phyloP scores from a whole-genome alignment of 2,329 filamentous ascomycete species.

The Cytospora mali region DNA sequence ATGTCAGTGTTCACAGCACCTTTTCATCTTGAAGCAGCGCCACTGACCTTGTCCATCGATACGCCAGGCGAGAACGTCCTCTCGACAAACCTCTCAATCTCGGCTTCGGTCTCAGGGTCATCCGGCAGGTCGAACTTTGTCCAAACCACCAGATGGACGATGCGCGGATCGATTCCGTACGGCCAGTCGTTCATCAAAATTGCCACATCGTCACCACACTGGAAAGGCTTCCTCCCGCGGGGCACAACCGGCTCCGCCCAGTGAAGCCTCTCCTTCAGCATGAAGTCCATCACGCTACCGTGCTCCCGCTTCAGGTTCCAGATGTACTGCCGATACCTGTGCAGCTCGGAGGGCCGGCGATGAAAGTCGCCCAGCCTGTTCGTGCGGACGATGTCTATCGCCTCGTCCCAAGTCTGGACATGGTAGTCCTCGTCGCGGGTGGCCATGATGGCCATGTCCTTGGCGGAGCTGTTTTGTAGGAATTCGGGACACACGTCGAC shows the following conservation, averaged over 20 bases:
- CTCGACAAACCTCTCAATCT: conserved; percentile 73
- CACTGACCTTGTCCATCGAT: conserved; percentile 56
- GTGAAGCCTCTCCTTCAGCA: conserved; percentile 68
- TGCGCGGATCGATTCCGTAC: conserved; percentile 77
- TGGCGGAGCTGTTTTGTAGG: conserved; percentile 63
- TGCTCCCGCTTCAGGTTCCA: conserved; percentile 65
- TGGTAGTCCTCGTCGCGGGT: conserved; percentile 70
- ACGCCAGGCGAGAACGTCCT: conserved; percentile 63
- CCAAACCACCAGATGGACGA: conserved; percentile 89
- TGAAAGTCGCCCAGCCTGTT: conserved; percentile 79
- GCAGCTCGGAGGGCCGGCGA: conserved; percentile 73
- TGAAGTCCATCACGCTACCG: conserved; percentile 78
- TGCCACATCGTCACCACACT: conserved; percentile 61
- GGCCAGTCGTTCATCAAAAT: conserved; percentile 93
- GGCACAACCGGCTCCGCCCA: conserved; percentile 60
- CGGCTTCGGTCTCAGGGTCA: conserved; percentile 59
- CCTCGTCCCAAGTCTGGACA: conserved; percentile 69
- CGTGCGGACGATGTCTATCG: conserved; percentile 60
- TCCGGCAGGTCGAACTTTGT: conserved; percentile 82
- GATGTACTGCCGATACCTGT: conserved; percentile 75
- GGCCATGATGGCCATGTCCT: conserved; percentile 70
- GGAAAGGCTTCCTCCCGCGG: conserved; percentile 44
- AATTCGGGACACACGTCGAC: conserved; percentile 71
- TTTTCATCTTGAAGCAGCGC: not conserved
- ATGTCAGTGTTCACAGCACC: conserved; percentile 24